phyloP scores from a whole-genome alignment of 371 early-diverging fungal species.

The Syncephalastrum monosporum region DNA sequence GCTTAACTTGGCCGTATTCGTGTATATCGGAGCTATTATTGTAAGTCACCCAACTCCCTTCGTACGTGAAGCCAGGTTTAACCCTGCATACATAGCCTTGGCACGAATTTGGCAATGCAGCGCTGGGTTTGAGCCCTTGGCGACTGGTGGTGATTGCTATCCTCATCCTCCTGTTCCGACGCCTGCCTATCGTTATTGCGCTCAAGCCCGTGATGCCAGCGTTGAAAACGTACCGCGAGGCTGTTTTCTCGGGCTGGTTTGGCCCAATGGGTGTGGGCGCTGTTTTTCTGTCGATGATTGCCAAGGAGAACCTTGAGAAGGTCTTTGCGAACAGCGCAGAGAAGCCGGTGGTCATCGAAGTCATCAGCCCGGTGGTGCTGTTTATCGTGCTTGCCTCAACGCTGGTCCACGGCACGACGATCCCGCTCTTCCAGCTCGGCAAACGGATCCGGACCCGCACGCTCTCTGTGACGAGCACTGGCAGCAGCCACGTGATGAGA shows the following conservation, averaged over 20 bases:
- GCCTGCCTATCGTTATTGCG: conserved; percentile 76
- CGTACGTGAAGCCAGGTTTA: not conserved
- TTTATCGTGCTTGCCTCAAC: conserved; percentile 81
- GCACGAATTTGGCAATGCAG: conserved; percentile 54
- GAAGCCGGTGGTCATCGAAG: conserved; percentile 24
- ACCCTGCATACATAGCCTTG: conserved; percentile 58
- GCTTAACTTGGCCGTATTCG: conserved; percentile 88
- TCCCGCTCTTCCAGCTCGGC: conserved; percentile 68
- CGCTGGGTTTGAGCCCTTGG: conserved; percentile 60
- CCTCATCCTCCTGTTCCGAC: conserved; percentile 76
- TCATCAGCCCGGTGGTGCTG: conserved; percentile 64
- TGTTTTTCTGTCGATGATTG: conserved; percentile 72
- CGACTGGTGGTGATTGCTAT: conserved; percentile 65
- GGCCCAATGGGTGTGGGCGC: conserved; percentile 92
- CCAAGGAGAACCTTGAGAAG: conserved; percentile 50
- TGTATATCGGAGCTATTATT: conserved; percentile 89
- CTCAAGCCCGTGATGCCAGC: conserved; percentile 72
- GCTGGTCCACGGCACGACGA: conserved; percentile 82
- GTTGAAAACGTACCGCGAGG: conserved; percentile 74
- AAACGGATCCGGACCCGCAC: conserved; percentile 42
- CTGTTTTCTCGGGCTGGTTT: conserved; percentile 96
- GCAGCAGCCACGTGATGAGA: conserved; percentile 22
- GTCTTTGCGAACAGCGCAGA: conserved; percentile 28
- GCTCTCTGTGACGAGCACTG: conserved; percentile 33
- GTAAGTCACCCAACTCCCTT: conserved; percentile 20